Evolutionary conservation across 2,329 filamentous ascomycete genomes (phyloP), one percentile per base, ranked within the genome.

Genomic region (Hypoxylon sp.): DNA sequence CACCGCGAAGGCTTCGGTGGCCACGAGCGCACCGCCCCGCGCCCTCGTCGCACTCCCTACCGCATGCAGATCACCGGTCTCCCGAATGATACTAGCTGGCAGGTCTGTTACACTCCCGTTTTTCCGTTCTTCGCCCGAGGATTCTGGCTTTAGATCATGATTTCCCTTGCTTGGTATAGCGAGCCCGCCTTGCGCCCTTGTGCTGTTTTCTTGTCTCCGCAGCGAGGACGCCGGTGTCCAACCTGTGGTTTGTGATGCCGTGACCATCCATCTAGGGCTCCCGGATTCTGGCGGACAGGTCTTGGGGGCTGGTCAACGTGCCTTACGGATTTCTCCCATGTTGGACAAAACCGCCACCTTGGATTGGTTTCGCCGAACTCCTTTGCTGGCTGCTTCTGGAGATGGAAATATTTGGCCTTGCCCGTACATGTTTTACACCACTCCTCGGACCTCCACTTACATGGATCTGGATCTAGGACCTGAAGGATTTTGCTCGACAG

Each of bases 401-500:
- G 61, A 63, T 62, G 65, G 51, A 53, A 41, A 56, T 63, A 54
- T 60, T n/a, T 70, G 70, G 67, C 70, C 67, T 69, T 55, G 48
- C 67, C 66, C 62, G 68, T 67, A 70, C 47, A 63, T 64, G 58
- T 74, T 69, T 71, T 69, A 60, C 67, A 62, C 58, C 66, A 62
- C 70, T 74, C 79, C 83, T 81, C 80, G 70, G 83, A 85, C 75
- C 80, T 76, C 68, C 80, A 92, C 90, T 93, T 91, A 95, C 89
- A 83, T 84, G 85, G 84, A 78, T 83, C 83, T 87, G 84, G 83
- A 81, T 88, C 80, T 92, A 99, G 95, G 95, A 99, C 79, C 88
- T 99, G 51, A 99, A 99, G 90, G 95, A 99, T 77, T 99, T 99
- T 79, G 95, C 95, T 63, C 92, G 95, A 74, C 91, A 96, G 77